phyloP scores from a whole-genome alignment of 345 rosid species.

The Mangifera indica region DNA sequence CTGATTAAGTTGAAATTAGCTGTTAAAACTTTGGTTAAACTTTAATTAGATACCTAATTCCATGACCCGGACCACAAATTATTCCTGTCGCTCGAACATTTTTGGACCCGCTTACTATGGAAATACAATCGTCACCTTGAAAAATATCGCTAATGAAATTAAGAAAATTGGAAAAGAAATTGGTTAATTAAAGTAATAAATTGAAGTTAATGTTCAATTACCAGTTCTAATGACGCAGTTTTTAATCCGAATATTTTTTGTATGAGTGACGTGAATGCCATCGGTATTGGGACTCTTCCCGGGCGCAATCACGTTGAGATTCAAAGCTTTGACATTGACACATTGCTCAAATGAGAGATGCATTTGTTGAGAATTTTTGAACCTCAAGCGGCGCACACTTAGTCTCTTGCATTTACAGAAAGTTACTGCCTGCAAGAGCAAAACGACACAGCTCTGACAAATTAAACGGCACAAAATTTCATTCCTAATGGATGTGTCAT shows the following conservation, averaged over 20 bases:
- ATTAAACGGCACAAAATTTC: no score
- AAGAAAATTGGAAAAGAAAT: neutral
- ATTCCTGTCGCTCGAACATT: conserved; percentile 73
- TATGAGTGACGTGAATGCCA: conserved; percentile 73
- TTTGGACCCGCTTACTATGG: conserved; percentile 81
- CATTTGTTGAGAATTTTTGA: conserved; percentile 78
- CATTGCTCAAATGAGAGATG: conserved; percentile 61
- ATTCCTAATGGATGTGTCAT: no score
- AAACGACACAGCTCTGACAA: no score
- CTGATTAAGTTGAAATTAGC: conserved; percentile 17
- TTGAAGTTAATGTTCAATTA: conserved; percentile 15
- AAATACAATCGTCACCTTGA: conserved; percentile 92
- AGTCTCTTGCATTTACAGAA: conserved; percentile 60
- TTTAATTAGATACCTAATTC: conserved; percentile 63
- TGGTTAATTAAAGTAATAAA: neutral
- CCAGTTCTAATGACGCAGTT: conserved; percentile 72
- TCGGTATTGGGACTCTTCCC: conserved; percentile 86
- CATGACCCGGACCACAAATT: conserved; percentile 94
- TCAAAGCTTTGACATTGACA: conserved; percentile 48
- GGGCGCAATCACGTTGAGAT: conserved; percentile 61
- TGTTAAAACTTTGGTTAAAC: conserved; percentile 25
- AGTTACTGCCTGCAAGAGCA: conserved; percentile 69
- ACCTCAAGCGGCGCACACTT: conserved; percentile 52
- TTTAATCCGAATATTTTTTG: conserved; percentile 56
- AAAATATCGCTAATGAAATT: conserved; percentile 9